A percentile compares a stretch with the other conserved stretches of the same genome.
Evolutionary conservation across 2,329 filamentous ascomycete species (phyloP).

Genomic region (Dothistroma pini): DNA sequence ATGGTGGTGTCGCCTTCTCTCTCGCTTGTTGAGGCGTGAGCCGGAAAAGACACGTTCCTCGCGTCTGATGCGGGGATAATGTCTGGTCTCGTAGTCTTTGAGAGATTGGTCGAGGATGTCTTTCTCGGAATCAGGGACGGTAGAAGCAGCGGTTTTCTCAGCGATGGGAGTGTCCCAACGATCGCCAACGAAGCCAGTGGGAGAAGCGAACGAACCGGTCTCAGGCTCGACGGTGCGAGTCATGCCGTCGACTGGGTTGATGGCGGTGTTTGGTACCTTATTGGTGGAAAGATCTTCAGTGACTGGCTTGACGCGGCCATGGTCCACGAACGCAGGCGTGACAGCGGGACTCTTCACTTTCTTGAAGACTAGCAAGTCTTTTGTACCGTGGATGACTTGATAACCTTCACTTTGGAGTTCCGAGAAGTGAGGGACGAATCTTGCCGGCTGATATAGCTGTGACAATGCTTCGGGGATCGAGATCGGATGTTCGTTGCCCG

Average conservation of each 20-base stretch:
- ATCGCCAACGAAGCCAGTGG: slow-evolving; percentile 57
- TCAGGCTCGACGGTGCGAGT: slow-evolving; percentile 27
- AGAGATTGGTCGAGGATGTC: slow-evolving; percentile 12
- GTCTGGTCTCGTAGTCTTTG: slow-evolving; percentile 40
- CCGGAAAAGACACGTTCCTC: slow-evolving; percentile 51
- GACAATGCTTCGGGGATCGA: slow-evolving; percentile 60
- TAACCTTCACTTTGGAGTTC: slow-evolving; percentile 59
- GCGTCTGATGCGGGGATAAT: slow-evolving; percentile 42
- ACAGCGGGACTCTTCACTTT: slow-evolving; percentile 45
- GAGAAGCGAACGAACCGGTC: slow-evolving; percentile 59
- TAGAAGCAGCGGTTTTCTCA: slow-evolving; percentile 9
- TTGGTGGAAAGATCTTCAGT: slow-evolving; percentile 9
- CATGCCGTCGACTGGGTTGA: slow-evolving; percentile 57
- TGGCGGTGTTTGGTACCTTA: slow-evolving; percentile 17
- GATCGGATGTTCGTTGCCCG: slow-evolving; percentile 49
- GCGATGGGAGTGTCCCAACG: slow-evolving; percentile 50
- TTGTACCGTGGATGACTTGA: slow-evolving; percentile 61
- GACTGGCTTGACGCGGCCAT: slow-evolving; percentile 22
- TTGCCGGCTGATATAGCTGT: slow-evolving; percentile 58
- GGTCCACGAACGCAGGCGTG: slow-evolving; percentile 21
- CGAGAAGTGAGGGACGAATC: slow-evolving; percentile 63
- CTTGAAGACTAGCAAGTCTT: slow-evolving; percentile 63
- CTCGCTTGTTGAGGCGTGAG: slow-evolving; percentile 33
- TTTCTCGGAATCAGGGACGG: neutral
- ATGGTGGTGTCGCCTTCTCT: slow-evolving; percentile 23